Conservation (phyloP, 139 green algal genomes). For the Dunaliella primolecta region DNA sequence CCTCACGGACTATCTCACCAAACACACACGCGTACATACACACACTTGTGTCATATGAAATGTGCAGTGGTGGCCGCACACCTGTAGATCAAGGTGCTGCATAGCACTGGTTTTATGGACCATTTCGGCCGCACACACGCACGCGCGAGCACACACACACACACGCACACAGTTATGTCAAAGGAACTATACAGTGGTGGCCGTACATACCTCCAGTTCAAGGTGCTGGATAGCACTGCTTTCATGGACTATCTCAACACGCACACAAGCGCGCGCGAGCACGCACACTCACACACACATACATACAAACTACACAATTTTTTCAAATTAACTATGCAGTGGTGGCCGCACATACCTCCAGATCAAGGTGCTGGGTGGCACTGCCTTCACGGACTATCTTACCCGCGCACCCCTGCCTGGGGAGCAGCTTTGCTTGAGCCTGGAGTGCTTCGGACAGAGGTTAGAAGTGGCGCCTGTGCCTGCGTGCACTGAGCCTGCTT, state of each 20-base stretch:
- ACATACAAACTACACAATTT: not conserved
- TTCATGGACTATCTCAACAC: not conserved
- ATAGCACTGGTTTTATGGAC: too few relatives aligned
- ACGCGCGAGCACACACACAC: not conserved
- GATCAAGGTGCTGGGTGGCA: conserved; percentile 29
- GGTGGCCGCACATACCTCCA: conserved; percentile 16
- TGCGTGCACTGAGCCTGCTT: conserved; percentile 16
- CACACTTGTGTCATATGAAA: too few relatives aligned
- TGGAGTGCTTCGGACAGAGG: conserved; percentile 42
- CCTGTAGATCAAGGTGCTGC: too few relatives aligned
- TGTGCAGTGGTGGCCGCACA: too few relatives aligned
- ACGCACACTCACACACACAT: too few relatives aligned
- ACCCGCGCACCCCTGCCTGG: conserved; percentile 9
- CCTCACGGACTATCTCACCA: conserved; percentile 22
- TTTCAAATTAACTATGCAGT: not conserved
- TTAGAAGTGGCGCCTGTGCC: conserved; percentile 18
- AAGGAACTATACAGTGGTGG: not conserved
- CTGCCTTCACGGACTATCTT: conserved; percentile 25
- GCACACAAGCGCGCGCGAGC: too few relatives aligned
- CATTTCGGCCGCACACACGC: too few relatives aligned
- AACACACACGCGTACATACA: too few relatives aligned
- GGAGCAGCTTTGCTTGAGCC: conserved; percentile 19
- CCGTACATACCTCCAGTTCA: not conserved
- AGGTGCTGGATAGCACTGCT: not conserved
- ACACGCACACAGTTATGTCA: not conserved